A percentile compares a stretch with the other conserved stretches of the same genome.
These are phyloP conservation scores for Cenchrus fungigraminus DNA, from an alignment of 176 grass and related monocot species.

Conservation along the genomic window DNA sequence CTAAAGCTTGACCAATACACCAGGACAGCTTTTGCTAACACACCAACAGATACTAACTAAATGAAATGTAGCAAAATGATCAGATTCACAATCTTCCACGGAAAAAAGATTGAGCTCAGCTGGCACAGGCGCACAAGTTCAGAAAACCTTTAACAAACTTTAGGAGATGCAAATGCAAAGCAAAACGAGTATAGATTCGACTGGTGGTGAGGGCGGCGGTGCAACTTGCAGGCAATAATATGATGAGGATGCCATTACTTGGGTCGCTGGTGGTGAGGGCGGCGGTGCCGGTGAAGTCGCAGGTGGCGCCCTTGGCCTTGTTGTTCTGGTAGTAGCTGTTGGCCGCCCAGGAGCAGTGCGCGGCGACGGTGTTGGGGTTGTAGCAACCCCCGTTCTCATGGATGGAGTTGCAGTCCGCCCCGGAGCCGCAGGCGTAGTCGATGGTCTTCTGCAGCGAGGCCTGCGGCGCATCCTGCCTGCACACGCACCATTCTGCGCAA, in stretches of 20 bases:
- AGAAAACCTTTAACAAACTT: neutral
- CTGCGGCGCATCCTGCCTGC: constrained; percentile 60
- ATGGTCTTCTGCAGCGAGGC: constrained; percentile 78
- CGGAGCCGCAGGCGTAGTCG: constrained; percentile 93
- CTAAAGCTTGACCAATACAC: neutral
- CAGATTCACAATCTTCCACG: neutral
- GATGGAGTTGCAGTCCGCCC: constrained; percentile 74
- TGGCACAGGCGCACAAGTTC: neutral
- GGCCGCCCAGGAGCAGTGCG: constrained; percentile 93
- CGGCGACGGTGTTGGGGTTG: constrained; percentile 70
- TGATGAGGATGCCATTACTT: constrained; percentile 48
- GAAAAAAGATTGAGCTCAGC: neutral
- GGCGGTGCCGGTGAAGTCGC: constrained; percentile 79
- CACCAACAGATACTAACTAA: neutral
- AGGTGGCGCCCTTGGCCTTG: constrained; percentile 61
- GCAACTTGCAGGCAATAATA: neutral
- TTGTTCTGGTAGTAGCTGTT: constrained; percentile 94
- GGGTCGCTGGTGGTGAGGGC: constrained; percentile 67
- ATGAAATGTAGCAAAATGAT: neutral
- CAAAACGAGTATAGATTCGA: neutral
- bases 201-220: too few relatives aligned
- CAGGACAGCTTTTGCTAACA: neutral
- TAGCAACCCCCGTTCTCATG: constrained; percentile 65
- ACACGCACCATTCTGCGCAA: constrained; percentile 88
- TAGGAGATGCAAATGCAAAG: neutral